A percentile compares a stretch with the other conserved stretches of the same genome.
phyloP scores from a whole-genome alignment of 2,329 filamentous ascomycete genomes.

The Meredithiella fracta region DNA sequence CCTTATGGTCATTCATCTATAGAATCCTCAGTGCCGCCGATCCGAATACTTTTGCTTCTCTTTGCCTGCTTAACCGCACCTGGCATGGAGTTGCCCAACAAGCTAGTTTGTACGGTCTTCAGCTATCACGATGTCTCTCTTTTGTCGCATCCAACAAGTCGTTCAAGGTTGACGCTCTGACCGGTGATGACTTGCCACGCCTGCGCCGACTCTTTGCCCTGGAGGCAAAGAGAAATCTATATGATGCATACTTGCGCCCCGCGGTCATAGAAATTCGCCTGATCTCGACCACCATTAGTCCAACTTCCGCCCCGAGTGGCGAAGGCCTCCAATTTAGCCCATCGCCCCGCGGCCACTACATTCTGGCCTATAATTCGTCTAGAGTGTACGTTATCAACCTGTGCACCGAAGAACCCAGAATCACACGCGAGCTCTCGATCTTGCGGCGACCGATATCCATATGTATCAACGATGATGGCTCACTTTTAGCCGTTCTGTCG shows the following conservation, averaged over 20 bases:
- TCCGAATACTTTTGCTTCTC: slow-evolving; percentile 48
- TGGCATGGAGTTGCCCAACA: slow-evolving; percentile 50
- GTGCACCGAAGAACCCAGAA: slow-evolving; percentile 38
- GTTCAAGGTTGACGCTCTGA: slow-evolving; percentile 23
- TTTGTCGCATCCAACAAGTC: slow-evolving; percentile 34
- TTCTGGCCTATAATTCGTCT: slow-evolving; percentile 73
- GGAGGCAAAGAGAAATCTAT: slow-evolving; percentile 61
- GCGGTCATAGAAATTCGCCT: slow-evolving; percentile 57
- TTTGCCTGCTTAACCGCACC: slow-evolving; percentile 47
- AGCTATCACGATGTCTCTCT: slow-evolving; percentile 44
- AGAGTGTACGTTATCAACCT: slow-evolving; percentile 66
- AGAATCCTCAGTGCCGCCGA: slow-evolving; percentile 46
- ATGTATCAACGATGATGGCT: slow-evolving; percentile 64
- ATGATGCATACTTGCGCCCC: slow-evolving; percentile 58
- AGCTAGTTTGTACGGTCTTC: slow-evolving; percentile 44
- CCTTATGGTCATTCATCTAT: slow-evolving; percentile 1
- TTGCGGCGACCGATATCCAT: slow-evolving; percentile 57
- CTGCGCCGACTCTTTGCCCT: slow-evolving; percentile 50
- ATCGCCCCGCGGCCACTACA: slow-evolving; percentile 55
- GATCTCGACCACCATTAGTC: slow-evolving; percentile 69
- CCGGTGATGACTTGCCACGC: slow-evolving; percentile 35
- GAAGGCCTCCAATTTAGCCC: slow-evolving; percentile 75
- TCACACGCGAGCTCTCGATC: slow-evolving; percentile 66
- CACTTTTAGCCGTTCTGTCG: slow-evolving; percentile 61
- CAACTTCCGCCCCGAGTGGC: slow-evolving; percentile 64